Conservation (phyloP, 2,329 filamentous ascomycete genomes). For the Biscogniauxia mediterranea region DNA sequence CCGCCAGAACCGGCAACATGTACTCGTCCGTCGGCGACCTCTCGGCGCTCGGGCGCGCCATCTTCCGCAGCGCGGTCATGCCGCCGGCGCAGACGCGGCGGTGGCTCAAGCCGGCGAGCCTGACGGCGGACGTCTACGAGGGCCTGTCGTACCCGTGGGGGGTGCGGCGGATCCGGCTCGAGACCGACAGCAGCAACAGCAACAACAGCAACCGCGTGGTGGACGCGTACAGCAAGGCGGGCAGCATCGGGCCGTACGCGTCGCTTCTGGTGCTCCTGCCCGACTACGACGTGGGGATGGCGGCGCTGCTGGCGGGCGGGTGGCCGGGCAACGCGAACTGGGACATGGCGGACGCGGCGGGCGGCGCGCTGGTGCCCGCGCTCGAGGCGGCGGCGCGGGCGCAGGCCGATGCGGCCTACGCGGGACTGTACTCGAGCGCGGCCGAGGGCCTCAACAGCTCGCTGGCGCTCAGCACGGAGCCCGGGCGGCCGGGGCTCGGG, state of each 20-base stretch:
- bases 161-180: slow-evolving; percentile 35
- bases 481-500: slow-evolving; percentile 23
- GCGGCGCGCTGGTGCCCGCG: slow-evolving; percentile 23
- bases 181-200: background rate
- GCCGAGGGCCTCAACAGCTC: slow-evolving; percentile 15
- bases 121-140: slow-evolving; percentile 37
- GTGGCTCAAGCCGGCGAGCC: slow-evolving; percentile 42
- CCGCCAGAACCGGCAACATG: slow-evolving; percentile 39
- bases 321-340: slow-evolving; percentile 32
- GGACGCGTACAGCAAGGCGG: slow-evolving; percentile 31
- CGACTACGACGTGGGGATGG: slow-evolving; percentile 30
- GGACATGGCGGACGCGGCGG: slow-evolving; percentile 29
- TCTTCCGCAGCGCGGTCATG: slow-evolving; percentile 39
- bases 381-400: slow-evolving; percentile 26
- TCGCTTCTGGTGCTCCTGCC: slow-evolving; percentile 28
- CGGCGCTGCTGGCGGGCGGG: slow-evolving; percentile 26
- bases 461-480: slow-evolving; percentile 24
- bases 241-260: slow-evolving; percentile 29
- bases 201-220: slow-evolving; percentile 23
- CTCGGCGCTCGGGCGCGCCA: slow-evolving; percentile 41
- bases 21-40: slow-evolving; percentile 45
- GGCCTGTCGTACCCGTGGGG: slow-evolving; percentile 46
- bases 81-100: slow-evolving; percentile 36
- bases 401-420: slow-evolving; percentile 21
- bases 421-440: slow-evolving; percentile 20